Percentiles rank a stretch among this genome's conserved stretches.
These are phyloP conservation scores for Aspergillus floridensis DNA, from an alignment of 2,329 filamentous ascomycete species.

Conservation along the genomic window DNA sequence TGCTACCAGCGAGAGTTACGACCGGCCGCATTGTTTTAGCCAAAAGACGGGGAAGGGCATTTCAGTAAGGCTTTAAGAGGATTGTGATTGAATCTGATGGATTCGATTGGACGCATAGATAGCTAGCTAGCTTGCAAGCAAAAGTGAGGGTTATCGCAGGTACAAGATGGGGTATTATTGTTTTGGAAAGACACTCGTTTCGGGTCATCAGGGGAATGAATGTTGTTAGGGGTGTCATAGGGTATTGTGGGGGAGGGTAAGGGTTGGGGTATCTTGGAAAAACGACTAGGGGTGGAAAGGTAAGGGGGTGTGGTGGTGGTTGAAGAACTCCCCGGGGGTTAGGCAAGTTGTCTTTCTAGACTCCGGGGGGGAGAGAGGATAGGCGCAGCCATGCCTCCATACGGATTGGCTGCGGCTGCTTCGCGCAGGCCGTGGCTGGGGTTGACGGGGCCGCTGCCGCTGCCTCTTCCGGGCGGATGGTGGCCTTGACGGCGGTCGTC, in stretches of 20 bases:
- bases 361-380: constrained; percentile 35
- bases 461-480: constrained; percentile 8
- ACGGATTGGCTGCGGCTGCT: constrained; percentile 14
- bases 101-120: no score
- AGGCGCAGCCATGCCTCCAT: constrained; percentile 22
- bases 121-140: no score
- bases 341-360: constrained; percentile 38
- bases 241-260: neutral
- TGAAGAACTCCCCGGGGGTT: neutral
- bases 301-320: neutral
- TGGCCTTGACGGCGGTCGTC: constrained; percentile 14
- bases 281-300: neutral
- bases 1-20: no score
- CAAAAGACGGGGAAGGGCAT: no score
- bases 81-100: no score
- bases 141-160: neutral
- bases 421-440: no score
- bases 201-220: neutral
- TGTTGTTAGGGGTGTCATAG: neutral
- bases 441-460: constrained; percentile 11
- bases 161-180: constrained; percentile 6
- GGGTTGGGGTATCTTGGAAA: neutral
- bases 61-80: no score
- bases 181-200: neutral
- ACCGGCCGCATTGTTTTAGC: no score